Percentiles rank a stretch among this genome's conserved stretches.
These are phyloP conservation scores for Hsuehochloa calcarea DNA, from an alignment of 176 grass and related monocot species.

Conservation along the genomic window DNA sequence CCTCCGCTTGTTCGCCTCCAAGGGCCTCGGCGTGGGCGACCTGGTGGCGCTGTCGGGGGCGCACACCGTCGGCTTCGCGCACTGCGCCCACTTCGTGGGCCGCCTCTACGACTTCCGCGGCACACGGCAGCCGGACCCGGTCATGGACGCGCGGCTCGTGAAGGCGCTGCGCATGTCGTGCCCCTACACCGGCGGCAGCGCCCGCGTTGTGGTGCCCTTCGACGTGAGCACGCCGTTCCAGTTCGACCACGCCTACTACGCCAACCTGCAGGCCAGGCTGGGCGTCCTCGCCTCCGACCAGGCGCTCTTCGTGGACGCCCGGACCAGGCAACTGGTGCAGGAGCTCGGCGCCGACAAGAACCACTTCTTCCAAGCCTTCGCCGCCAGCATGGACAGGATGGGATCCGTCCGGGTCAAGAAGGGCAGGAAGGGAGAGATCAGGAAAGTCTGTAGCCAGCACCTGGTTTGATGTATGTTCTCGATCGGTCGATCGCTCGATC, in stretches of 20 bases:
- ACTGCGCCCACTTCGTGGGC: conserved; percentile 62
- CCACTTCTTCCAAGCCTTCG: conserved; percentile 68
- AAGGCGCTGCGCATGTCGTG: conserved; percentile 79
- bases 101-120: conserved; percentile 63
- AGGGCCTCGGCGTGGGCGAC: conserved; percentile 45
- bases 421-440: conserved; percentile 75
- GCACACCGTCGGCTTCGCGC: conserved; percentile 86
- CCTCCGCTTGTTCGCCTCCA: conserved; percentile 74
- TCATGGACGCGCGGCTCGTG: conserved; percentile 73
- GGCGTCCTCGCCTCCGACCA: conserved; percentile 83
- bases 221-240: conserved; percentile 73
- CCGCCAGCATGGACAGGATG: conserved; percentile 67
- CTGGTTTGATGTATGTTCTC: not conserved
- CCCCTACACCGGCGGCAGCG: conserved; percentile 53
- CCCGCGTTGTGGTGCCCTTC: conserved; percentile 58
- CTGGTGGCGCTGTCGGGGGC: conserved; percentile 58
- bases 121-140: conserved; percentile 48
- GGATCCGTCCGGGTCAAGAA: conserved; percentile 81
- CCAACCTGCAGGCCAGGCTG: conserved; percentile 66
- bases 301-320: conserved; percentile 57
- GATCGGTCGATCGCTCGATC: not conserved
- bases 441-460: conserved; percentile 70
- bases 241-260: conserved; percentile 72
- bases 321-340: conserved; percentile 65
- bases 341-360: conserved; percentile 55